phyloP scores from a whole-genome alignment of 2,329 filamentous ascomycete genomes.

The Colletotrichum lindemuthianum region DNA sequence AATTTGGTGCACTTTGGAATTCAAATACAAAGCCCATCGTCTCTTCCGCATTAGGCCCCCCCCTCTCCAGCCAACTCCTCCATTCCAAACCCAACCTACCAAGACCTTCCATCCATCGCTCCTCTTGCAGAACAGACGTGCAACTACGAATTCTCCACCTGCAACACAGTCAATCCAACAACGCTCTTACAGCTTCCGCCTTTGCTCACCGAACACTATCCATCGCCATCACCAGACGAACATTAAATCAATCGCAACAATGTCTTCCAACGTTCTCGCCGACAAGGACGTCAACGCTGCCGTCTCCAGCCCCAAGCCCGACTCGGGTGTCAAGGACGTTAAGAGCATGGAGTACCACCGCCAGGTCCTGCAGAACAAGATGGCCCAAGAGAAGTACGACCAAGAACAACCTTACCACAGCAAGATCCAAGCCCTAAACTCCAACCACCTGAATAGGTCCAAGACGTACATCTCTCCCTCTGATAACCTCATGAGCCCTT shows the following conservation, averaged over 20 bases:
- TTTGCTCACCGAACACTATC: not conserved
- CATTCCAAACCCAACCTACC: conserved; percentile 17
- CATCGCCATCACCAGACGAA: not conserved
- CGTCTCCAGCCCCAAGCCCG: conserved; percentile 45
- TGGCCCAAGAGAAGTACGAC: conserved; percentile 70
- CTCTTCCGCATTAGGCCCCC: conserved; percentile 21
- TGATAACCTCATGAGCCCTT: conserved; percentile 90
- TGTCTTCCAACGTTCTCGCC: conserved; percentile 70
- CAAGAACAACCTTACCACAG: conserved; percentile 2
- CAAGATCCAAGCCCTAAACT: conserved; percentile 26
- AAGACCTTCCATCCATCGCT: conserved; percentile 6
- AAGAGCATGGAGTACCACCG: conserved; percentile 83
- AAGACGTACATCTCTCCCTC: conserved; percentile 81
- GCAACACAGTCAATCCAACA: not conserved
- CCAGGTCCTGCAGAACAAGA: conserved; percentile 77
- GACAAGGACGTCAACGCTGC: conserved; percentile 73
- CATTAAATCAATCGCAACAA: conserved; percentile 43
- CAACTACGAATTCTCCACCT: conserved; percentile 1
- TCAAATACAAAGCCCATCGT: conserved; percentile 35
- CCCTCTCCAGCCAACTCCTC: not conserved
- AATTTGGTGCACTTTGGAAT: conserved; percentile 21
- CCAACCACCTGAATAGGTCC: conserved; percentile 42
- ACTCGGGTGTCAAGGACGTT: conserved; percentile 55
- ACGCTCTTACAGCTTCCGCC: no score
- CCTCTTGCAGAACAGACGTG: conserved; percentile 2